Conservation (phyloP, 2,329 filamentous ascomycete genomes). For the Botrytis cinerea region DNA sequence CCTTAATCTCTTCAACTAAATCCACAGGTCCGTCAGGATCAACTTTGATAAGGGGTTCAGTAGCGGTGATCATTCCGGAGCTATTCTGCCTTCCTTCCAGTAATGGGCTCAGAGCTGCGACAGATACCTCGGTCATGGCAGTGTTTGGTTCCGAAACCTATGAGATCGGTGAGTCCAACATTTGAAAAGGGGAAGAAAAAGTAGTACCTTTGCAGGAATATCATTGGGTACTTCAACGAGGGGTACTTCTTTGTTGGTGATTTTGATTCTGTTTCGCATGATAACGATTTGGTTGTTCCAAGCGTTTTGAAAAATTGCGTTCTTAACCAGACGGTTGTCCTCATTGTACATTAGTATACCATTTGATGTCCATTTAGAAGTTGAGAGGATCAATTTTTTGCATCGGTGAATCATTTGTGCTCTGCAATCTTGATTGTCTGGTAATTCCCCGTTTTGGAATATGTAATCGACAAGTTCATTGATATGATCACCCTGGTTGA, state of each 20-base stretch:
- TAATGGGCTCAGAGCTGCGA: neutral
- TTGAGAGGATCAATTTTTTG: neutral
- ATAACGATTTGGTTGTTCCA: neutral
- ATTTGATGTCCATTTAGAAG: neutral
- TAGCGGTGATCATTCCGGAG: neutral
- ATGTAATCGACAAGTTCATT: neutral
- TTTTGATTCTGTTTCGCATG: neutral
- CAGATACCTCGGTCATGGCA: neutral
- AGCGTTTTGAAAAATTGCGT: conserved; percentile 3
- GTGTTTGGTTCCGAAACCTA: neutral
- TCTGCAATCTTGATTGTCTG: neutral
- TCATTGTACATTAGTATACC: neutral
- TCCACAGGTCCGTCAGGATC: neutral
- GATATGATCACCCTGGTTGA: neutral
- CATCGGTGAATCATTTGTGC: conserved; percentile 14
- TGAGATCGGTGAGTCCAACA: neutral
- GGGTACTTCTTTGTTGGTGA: neutral
- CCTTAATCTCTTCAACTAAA: neutral
- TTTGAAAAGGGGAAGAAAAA: neutral
- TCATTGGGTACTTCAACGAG: neutral
- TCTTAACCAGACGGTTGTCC: neutral
- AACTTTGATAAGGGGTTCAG: neutral
- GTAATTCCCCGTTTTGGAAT: neutral
- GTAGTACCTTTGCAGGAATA: neutral
- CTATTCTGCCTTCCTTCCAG: neutral